Conservation (phyloP, 176 grass and related monocot species). For the Aechmea fasciata region DNA sequence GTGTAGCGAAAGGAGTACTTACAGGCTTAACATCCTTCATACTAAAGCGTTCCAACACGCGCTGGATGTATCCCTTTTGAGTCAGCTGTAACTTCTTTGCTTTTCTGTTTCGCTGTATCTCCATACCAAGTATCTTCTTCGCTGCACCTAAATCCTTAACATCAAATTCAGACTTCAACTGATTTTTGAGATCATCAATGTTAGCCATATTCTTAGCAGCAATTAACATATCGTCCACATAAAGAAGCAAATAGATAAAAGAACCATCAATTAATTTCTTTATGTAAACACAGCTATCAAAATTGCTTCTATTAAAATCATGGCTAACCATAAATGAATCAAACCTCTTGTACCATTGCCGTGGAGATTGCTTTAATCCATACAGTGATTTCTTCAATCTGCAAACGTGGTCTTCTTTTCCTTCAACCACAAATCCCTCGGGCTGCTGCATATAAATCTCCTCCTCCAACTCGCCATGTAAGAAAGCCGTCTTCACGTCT, state of each 20-base stretch:
- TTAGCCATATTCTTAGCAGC: no score
- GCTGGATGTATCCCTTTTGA: slow-evolving; percentile 8
- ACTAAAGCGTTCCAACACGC: slow-evolving; percentile 1
- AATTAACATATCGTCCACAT: neutral
- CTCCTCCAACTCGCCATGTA: neutral
- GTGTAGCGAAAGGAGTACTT: neutral
- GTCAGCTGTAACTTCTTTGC: slow-evolving; percentile 7
- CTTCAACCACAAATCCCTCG: neutral
- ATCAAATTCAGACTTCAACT: slow-evolving; percentile 11
- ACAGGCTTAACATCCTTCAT: slow-evolving; percentile 11
- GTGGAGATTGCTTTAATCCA: slow-evolving; percentile 2
- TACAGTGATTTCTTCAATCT: slow-evolving; percentile 11
- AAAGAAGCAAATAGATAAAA: neutral
- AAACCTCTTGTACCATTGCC: slow-evolving; percentile 16
- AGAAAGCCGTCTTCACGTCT: no score
- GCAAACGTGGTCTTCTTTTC: slow-evolving; percentile 3
- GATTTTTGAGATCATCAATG: neutral
- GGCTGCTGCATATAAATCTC: slow-evolving; percentile 14
- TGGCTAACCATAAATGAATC: neutral
- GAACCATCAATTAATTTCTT: neutral
- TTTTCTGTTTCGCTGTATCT: neutral
- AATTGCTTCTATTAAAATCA: neutral
- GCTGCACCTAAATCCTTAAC: slow-evolving; percentile 8
- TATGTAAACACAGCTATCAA: neutral
- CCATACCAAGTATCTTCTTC: slow-evolving; percentile 4